Base-by-base conservation (phyloP, 1,284 basidiomycete species). In the Ustanciosporium gigantosporum region DNA sequence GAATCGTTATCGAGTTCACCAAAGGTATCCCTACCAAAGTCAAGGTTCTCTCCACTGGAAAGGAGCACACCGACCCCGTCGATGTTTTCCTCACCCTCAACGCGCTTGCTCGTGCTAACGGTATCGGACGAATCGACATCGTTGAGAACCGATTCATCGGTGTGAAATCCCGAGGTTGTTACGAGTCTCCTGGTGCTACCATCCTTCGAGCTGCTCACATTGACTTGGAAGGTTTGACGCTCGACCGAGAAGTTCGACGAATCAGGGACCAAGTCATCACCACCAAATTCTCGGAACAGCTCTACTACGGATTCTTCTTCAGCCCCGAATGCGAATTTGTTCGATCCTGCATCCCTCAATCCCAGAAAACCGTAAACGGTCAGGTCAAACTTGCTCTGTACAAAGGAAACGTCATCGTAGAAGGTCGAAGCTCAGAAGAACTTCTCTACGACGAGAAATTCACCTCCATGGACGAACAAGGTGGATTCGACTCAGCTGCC, bases 71-170 rank as follows among this genome's bases (percentile, higher is more conserved):
- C 24, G 93, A 97, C 80, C 80, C 87, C n/a, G 94, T 98, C 44
- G 92, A 96, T 23, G 87, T 99, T 76, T 98, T 98, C 87, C 82
- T 90, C 68, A 84, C 84, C 13, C 86, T 98, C 75, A 98, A 99
- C 82, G 83, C 88, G 4, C 86, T 97, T 59, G 94, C 89, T 24
- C 85, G 94, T 70, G 91, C 89, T 78, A 92, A 98, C 81, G 95
- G 93, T 70, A 85, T 98, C 68, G 93, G 94, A 38, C 87, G 94
- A 59, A 88, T 96, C 81, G 94, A 98, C 80, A 97, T 98, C 78
- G 95, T 98, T 75, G 94, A 98, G 83, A 98, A 98, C 83, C 86
- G 94, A 46, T 97, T 96, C 83, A 97, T 98, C 79, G 94, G 94
- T 61, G 93, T 98, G 79, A 98, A 98, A 82, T 92, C 89, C 47